Evolutionary conservation across 2,329 filamentous ascomycete species (phyloP).

Genomic region (Colletotrichum lentis): DNA sequence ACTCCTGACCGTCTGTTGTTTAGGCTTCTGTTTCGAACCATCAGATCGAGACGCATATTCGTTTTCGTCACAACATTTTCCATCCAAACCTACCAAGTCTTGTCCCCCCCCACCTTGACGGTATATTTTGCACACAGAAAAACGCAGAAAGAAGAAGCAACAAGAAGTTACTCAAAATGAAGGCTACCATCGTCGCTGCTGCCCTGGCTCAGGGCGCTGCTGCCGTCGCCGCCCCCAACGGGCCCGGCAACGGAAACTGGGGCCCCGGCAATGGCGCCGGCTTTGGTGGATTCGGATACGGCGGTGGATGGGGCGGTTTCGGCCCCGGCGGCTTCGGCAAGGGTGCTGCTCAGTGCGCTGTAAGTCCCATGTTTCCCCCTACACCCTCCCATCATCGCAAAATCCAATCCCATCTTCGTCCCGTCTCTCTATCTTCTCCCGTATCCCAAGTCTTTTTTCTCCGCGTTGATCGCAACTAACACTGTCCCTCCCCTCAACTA

Average conservation of each 20-base stretch:
- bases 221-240: slow-evolving; percentile 26
- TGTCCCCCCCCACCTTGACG: not conserved
- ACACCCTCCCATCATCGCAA: not conserved
- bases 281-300: slow-evolving; percentile 29
- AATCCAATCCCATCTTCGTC: slow-evolving; percentile 1
- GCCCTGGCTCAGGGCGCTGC: slow-evolving; percentile 30
- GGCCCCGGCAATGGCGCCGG: slow-evolving; percentile 23
- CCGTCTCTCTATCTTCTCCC: not conserved
- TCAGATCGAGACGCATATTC: slow-evolving; percentile 26
- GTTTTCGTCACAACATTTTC: slow-evolving; percentile 26
- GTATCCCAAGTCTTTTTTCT: not conserved
- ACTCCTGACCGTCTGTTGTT: slow-evolving; percentile 21
- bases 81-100: not conserved
- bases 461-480: not conserved
- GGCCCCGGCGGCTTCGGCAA: slow-evolving; percentile 26
- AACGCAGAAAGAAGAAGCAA: not conserved
- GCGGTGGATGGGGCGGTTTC: slow-evolving; percentile 26
- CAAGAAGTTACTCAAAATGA: slow-evolving; percentile 23
- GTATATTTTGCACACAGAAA: not conserved
- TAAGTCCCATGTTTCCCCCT: slow-evolving; percentile 7
- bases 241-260: slow-evolving; percentile 28
- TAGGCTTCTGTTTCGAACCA: slow-evolving; percentile 6
- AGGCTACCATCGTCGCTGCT: slow-evolving; percentile 31
- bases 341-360: slow-evolving; percentile 29
- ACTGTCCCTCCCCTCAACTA: slow-evolving; percentile 1